These are phyloP conservation scores for Gastrolobium villosum DNA, from an alignment of 306 rosid species.

Conservation along the genomic window DNA sequence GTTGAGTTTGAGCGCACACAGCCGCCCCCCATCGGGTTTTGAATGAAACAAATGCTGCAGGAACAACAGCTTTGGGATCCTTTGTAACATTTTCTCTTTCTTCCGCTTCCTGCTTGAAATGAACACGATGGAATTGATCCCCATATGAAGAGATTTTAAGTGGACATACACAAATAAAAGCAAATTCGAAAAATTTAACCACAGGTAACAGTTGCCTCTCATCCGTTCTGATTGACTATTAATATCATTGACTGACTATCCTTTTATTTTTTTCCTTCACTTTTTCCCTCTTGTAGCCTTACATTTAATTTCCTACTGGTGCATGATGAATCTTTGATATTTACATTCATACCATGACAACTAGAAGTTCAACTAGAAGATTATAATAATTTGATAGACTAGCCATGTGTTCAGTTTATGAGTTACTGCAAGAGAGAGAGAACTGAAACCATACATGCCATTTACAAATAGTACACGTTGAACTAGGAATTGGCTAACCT, in stretches of 20 bases:
- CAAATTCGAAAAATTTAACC: slow-evolving; percentile 15
- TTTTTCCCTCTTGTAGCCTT: slow-evolving; percentile 19
- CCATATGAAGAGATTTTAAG: slow-evolving; percentile 1
- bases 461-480: slow-evolving; percentile 4
- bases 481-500: slow-evolving; percentile 23
- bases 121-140: slow-evolving; percentile 37
- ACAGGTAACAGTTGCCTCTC: slow-evolving; percentile 8
- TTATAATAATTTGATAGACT: slow-evolving; percentile 5
- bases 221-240: neutral
- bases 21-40: slow-evolving; percentile 94
- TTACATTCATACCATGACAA: slow-evolving; percentile 21
- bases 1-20: slow-evolving; percentile 95
- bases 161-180: neutral
- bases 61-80: slow-evolving; percentile 73
- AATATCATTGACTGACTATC: slow-evolving; percentile 6
- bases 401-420: slow-evolving; percentile 17
- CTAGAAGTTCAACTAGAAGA: slow-evolving; percentile 24
- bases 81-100: slow-evolving; percentile 72
- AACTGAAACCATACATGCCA: slow-evolving; percentile 20
- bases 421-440: neutral
- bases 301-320: neutral
- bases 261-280: slow-evolving; percentile 12
- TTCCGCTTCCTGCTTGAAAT: slow-evolving; percentile 75
- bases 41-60: slow-evolving; percentile 96
- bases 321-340: slow-evolving; percentile 5